Conservation (phyloP, 2,329 filamentous ascomycete genomes). For the Alternaria sp. region DNA sequence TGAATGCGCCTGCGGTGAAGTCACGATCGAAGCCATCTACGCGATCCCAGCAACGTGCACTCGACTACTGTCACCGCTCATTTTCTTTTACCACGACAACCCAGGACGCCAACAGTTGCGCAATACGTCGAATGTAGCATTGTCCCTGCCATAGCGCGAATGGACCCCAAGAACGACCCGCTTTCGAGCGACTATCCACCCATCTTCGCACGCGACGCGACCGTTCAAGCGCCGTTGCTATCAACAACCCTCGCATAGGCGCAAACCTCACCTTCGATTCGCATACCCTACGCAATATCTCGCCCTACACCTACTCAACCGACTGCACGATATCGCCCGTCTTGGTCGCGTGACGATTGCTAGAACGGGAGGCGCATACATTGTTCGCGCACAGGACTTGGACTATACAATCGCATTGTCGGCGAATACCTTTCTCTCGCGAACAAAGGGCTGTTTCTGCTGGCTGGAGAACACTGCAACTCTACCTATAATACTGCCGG, state of each 20-base stretch:
- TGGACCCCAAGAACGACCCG: constrained; percentile 45
- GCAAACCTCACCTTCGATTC: not conserved
- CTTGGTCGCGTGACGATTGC: not conserved
- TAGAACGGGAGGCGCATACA: not conserved
- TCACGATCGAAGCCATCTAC: not conserved
- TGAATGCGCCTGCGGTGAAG: not conserved
- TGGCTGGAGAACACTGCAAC: not conserved
- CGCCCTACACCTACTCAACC: not conserved
- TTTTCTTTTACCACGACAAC: constrained; percentile 14
- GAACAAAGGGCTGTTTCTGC: constrained; percentile 7
- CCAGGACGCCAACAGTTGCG: not conserved
- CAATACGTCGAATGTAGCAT: not conserved
- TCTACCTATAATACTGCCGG: not conserved
- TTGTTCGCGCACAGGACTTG: constrained; percentile 8
- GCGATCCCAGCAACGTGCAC: constrained; percentile 30
- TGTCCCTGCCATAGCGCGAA: constrained; percentile 23
- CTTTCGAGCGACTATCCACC: constrained; percentile 46
- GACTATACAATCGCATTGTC: constrained; percentile 9
- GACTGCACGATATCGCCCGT: not conserved
- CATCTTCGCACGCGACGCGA: constrained; percentile 31
- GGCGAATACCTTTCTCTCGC: not conserved
- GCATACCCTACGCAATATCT: not conserved
- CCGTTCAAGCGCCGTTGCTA: constrained; percentile 4
- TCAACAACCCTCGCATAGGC: constrained; percentile 3
- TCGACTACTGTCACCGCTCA: constrained; percentile 26